phyloP scores from a whole-genome alignment of 768 basidiomycete species.

The Panaeolus cyanescens region DNA sequence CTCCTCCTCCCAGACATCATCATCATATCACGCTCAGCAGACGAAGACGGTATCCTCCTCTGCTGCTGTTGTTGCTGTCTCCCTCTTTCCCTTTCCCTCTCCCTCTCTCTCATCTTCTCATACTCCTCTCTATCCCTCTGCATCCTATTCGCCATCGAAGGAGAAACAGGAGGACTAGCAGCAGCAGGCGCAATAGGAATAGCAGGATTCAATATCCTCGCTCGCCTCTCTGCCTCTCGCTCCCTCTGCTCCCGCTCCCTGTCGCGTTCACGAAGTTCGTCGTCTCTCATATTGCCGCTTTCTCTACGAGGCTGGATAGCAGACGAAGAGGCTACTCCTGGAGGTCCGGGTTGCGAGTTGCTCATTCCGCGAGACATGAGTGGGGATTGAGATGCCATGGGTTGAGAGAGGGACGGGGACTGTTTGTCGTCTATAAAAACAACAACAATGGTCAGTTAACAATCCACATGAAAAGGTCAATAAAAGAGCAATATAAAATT shows the following conservation, averaged over 20 bases:
- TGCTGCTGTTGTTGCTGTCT: neutral
- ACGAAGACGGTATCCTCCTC: neutral
- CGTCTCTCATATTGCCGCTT: neutral
- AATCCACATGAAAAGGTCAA: neutral
- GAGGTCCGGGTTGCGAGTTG: neutral
- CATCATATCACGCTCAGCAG: neutral
- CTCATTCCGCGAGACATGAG: neutral
- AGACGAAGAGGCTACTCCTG: neutral
- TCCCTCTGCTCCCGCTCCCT: conserved; percentile 2
- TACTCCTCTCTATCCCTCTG: neutral
- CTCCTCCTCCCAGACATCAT: neutral
- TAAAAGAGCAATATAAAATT: neutral
- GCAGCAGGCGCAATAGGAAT: neutral
- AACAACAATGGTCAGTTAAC: neutral
- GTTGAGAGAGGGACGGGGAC: neutral
- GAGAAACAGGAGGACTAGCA: neutral
- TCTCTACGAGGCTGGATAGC: neutral
- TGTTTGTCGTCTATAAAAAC: neutral
- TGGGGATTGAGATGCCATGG: neutral
- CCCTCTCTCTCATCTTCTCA: conserved; percentile 4
- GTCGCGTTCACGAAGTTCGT: neutral
- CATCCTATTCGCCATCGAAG: neutral
- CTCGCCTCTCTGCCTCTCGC: neutral
- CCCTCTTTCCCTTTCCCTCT: neutral
- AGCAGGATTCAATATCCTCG: neutral